Conservation (phyloP, 2,329 filamentous ascomycete species). For the Aspergillus persii region DNA sequence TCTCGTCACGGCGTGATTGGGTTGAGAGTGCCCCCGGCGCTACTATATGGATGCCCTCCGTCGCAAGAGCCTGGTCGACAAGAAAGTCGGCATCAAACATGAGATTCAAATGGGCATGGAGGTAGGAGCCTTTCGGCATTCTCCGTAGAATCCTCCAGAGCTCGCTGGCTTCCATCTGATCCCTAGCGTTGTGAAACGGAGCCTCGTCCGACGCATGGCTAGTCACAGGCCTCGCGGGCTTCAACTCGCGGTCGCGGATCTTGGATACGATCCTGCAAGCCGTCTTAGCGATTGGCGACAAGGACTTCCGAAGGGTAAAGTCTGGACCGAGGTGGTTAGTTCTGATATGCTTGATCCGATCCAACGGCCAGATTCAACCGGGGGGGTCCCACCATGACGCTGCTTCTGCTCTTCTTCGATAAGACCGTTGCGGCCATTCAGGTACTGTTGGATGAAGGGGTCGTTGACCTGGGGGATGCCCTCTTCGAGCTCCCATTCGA, state of each 20-base stretch:
- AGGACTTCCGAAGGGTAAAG: slow-evolving; percentile 41
- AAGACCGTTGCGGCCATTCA: slow-evolving; percentile 70
- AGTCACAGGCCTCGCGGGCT: slow-evolving; percentile 72
- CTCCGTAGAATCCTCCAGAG: slow-evolving; percentile 79
- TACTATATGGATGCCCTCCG: slow-evolving; percentile 70
- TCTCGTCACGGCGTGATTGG: slow-evolving; percentile 53
- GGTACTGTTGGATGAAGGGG: slow-evolving; percentile 78
- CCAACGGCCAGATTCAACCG: background rate
- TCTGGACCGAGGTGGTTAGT: slow-evolving; percentile 18
- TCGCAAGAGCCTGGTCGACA: slow-evolving; percentile 66
- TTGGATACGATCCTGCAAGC: slow-evolving; percentile 77
- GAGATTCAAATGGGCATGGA: slow-evolving; percentile 83
- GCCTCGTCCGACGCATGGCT: slow-evolving; percentile 57
- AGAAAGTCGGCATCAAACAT: slow-evolving; percentile 87
- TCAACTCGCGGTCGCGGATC: slow-evolving; percentile 75
- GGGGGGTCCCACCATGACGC: slow-evolving; percentile 64
- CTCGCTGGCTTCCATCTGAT: slow-evolving; percentile 78
- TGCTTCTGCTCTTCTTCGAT: slow-evolving; percentile 78
- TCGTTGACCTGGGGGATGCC: slow-evolving; percentile 56
- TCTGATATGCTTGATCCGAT: background rate
- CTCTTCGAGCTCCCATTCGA: slow-evolving; percentile 39
- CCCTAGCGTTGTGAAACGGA: slow-evolving; percentile 80
- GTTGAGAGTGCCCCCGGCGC: slow-evolving; percentile 58
- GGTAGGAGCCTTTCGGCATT: slow-evolving; percentile 76
- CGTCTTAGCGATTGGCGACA: slow-evolving; percentile 74